Evolutionary conservation across 495 filamentous ascomycete species (phyloP).

Genomic region (Penicillium pulvis): DNA sequence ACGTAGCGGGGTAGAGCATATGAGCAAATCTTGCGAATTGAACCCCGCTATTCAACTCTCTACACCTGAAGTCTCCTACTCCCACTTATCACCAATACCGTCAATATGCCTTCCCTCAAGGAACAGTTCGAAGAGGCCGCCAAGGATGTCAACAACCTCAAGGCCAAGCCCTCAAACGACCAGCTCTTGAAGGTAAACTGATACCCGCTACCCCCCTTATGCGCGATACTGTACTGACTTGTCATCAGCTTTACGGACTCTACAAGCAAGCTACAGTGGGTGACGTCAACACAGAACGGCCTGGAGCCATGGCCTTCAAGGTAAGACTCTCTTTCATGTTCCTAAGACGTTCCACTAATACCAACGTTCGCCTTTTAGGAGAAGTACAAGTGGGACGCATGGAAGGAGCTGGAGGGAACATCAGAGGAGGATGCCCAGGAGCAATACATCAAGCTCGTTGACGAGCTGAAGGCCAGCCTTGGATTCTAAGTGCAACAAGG

Average conservation of each 20-base stretch:
- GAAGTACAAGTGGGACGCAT: not conserved
- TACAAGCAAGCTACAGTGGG: not conserved
- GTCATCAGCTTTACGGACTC: not conserved
- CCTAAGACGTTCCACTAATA: not conserved
- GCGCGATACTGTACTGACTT: not conserved
- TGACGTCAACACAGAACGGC: not conserved
- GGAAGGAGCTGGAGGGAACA: not conserved
- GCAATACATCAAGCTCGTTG: not conserved
- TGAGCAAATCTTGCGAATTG: not conserved
- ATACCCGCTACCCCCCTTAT: not conserved
- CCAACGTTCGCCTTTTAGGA: not conserved
- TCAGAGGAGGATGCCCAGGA: not conserved
- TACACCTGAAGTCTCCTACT: not conserved
- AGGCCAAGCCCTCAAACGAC: not conserved
- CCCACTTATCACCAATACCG: not conserved
- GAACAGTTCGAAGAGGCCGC: not conserved
- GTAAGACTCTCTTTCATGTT: not conserved
- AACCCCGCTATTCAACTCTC: not conserved
- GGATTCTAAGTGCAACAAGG: not conserved
- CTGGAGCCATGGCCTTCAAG: not conserved
- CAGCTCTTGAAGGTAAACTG: not conserved
- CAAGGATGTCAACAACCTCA: not conserved
- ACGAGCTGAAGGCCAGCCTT: not conserved
- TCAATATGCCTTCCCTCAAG: not conserved
- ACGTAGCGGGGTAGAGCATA: not conserved